These are phyloP conservation scores for Metschnikowia similis DNA, from an alignment of 805 yeast genomes.

Conservation along the genomic window DNA sequence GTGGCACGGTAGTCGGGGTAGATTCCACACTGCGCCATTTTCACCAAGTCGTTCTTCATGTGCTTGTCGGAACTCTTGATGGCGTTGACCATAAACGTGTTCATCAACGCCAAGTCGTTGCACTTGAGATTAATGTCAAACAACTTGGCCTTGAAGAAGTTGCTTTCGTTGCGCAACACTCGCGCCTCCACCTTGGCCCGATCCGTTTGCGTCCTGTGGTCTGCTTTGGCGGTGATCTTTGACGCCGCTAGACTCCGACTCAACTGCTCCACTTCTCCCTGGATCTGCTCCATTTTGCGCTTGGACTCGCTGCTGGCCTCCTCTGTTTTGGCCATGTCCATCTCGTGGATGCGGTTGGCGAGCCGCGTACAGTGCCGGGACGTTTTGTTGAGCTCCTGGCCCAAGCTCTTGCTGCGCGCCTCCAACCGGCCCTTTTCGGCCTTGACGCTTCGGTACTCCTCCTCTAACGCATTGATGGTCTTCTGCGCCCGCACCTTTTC, in stretches of 20 bases:
- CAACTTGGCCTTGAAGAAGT: slow-evolving; percentile 44
- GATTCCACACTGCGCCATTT: slow-evolving; percentile 28
- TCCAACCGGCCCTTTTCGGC: slow-evolving; percentile 31
- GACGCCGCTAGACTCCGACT: slow-evolving; percentile 20
- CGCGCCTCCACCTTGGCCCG: slow-evolving; percentile 2
- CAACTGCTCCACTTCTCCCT: slow-evolving; percentile 28
- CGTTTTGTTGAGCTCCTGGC: slow-evolving; percentile 28
- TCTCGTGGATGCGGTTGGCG: slow-evolving; percentile 24
- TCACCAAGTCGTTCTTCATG: slow-evolving; percentile 25
- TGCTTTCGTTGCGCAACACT: slow-evolving; percentile 38
- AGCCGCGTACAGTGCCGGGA: slow-evolving; percentile 28
- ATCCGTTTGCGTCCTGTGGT: neutral
- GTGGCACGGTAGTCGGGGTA: slow-evolving; percentile 26
- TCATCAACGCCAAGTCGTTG: slow-evolving; percentile 34
- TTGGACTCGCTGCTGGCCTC: slow-evolving; percentile 4
- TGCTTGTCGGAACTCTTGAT: slow-evolving; percentile 25
- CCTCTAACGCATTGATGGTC: slow-evolving; percentile 25
- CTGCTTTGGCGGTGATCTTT: slow-evolving; percentile 16
- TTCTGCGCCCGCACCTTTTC: slow-evolving; percentile 21
- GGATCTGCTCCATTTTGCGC: slow-evolving; percentile 19
- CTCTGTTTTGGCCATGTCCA: slow-evolving; percentile 9
- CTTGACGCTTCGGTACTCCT: slow-evolving; percentile 23
- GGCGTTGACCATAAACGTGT: slow-evolving; percentile 27
- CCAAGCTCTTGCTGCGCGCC: slow-evolving; percentile 21
- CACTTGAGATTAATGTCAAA: slow-evolving; percentile 37